These are phyloP conservation scores for Mycena haematopus DNA, from an alignment of 768 basidiomycete species.

Conservation along the genomic window DNA sequence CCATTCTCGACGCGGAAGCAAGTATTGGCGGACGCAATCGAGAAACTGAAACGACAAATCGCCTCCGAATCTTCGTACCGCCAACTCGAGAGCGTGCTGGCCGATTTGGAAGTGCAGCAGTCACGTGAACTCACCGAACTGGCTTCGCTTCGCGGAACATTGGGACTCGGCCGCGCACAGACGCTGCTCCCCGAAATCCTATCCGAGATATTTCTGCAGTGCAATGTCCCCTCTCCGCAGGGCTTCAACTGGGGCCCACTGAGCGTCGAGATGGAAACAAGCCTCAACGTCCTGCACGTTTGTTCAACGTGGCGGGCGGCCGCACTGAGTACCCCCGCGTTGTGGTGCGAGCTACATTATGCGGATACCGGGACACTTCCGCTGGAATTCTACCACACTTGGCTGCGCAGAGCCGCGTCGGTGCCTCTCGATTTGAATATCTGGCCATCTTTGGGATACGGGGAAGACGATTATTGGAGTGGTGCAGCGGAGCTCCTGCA, in stretches of 20 bases:
- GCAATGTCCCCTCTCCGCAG: not conserved
- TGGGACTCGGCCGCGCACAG: constrained; percentile 1
- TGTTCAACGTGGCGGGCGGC: not conserved
- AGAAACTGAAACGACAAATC: not conserved
- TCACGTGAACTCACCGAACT: not conserved
- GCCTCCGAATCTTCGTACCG: not conserved
- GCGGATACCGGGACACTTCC: constrained; percentile 5
- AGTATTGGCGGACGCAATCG: not conserved
- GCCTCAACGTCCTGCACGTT: not conserved
- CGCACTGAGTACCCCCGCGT: constrained; percentile 8
- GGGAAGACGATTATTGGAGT: constrained; percentile 2
- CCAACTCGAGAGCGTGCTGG: not conserved
- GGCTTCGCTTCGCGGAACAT: not conserved
- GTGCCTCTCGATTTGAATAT: constrained; percentile 5
- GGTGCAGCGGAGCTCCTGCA: constrained; percentile 2
- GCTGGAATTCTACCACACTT: constrained; percentile 2
- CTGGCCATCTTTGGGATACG: not conserved
- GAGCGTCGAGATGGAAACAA: not conserved
- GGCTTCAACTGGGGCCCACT: not conserved
- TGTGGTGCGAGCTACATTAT: constrained; percentile 3
- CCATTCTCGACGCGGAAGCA: not conserved
- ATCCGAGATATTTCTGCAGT: not conserved
- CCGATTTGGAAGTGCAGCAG: not conserved
- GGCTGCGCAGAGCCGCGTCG: constrained; percentile 4
- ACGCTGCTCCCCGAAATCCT: not conserved